Conservation (phyloP, 2,329 filamentous ascomycete genomes). For the Cercospora zeina region DNA sequence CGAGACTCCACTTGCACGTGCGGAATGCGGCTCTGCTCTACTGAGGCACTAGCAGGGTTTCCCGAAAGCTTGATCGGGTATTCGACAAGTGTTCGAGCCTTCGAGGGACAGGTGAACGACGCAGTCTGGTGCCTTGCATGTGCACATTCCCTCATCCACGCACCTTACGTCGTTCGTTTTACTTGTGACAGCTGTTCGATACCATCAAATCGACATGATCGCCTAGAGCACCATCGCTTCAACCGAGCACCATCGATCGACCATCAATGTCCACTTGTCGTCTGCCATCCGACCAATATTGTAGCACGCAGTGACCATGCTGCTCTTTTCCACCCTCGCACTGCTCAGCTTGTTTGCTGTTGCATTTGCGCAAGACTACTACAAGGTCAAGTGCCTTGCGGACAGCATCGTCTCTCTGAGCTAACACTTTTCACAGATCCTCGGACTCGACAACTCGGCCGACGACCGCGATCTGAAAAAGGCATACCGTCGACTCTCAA, state of each 20-base stretch:
- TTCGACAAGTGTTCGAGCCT: conserved; percentile 8
- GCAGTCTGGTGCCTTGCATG: neutral
- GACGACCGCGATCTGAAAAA: conserved; percentile 88
- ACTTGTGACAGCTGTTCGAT: conserved; percentile 7
- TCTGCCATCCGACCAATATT: conserved; percentile 15
- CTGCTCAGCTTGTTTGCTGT: conserved; percentile 48
- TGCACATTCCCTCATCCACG: neutral
- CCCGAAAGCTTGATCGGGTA: conserved; percentile 11
- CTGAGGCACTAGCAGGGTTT: conserved; percentile 14
- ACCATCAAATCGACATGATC: conserved; percentile 3
- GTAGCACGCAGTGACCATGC: conserved; percentile 38
- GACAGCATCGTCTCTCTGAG: neutral
- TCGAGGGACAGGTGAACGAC: neutral
- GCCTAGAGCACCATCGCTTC: neutral
- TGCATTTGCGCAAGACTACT: conserved; percentile 67
- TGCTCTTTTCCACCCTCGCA: conserved; percentile 47
- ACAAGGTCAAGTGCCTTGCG: conserved; percentile 56
- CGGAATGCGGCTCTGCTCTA: conserved; percentile 13
- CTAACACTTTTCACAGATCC: conserved; percentile 60
- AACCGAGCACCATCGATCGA: conserved; percentile 9
- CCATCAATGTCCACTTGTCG: conserved; percentile 22
- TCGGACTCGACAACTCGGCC: conserved; percentile 76
- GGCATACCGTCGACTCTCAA: conserved; percentile 86
- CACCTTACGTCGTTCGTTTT: neutral
- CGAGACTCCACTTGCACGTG: neutral